Evolutionary conservation across 192 early-diverging fungal species (phyloP).

Genomic region (Mortierella alpina): DNA sequence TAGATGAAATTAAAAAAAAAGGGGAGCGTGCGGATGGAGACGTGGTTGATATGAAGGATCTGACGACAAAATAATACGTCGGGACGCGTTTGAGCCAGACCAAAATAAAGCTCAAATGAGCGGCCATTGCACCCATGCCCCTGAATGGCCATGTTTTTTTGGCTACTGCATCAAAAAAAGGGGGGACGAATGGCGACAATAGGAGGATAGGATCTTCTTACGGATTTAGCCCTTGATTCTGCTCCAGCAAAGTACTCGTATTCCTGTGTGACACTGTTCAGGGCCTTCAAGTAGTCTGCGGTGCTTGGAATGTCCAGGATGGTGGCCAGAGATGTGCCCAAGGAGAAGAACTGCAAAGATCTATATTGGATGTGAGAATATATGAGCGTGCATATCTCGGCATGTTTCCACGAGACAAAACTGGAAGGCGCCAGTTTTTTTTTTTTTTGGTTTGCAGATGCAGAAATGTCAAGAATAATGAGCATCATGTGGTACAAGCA

Average conservation of each 20-base stretch:
- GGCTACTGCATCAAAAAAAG: not conserved
- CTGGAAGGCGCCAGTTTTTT: not conserved
- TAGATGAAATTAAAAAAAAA: not conserved
- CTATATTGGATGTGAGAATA: not conserved
- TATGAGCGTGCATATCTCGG: not conserved
- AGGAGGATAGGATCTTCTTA: conserved; percentile 3
- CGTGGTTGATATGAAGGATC: too few relatives aligned
- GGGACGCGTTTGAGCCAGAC: not conserved
- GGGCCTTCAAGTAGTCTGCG: conserved; percentile 22
- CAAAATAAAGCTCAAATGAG: not conserved
- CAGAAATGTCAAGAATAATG: too few relatives aligned
- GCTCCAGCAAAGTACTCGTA: conserved; percentile 20
- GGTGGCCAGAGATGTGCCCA: conserved; percentile 36
- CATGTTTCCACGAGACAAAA: too few relatives aligned
- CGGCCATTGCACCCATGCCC: not conserved
- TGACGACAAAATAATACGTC: too few relatives aligned
- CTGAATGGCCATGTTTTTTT: not conserved
- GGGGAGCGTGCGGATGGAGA: not conserved
- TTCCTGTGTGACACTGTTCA: conserved; percentile 19
- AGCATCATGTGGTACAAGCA: too few relatives aligned
- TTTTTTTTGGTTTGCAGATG: not conserved
- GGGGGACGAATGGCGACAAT: not conserved
- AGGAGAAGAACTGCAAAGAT: conserved; percentile 22
- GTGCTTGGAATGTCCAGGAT: conserved; percentile 38
- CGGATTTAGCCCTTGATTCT: conserved; percentile 29